Base-by-base conservation (phyloP, 176 grass and related monocot genomes). In the Oryza nivara region DNA sequence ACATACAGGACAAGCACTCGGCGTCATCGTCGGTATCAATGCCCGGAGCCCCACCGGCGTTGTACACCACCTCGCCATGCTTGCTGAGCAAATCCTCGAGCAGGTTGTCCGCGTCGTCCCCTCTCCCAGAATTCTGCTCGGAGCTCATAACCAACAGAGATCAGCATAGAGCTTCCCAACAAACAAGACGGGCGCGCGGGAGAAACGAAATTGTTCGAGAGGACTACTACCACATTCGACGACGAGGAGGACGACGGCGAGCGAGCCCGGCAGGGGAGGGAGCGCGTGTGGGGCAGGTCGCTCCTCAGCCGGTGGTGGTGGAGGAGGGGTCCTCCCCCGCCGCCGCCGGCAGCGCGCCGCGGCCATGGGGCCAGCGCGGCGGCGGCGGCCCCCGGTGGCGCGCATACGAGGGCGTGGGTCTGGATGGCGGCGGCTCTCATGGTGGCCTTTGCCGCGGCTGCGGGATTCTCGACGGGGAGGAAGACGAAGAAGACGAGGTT, bases 71-170 rank as follows among this genome's bases (percentile, higher is more conserved):
- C 88, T 96, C 91, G 49, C 96, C 96, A 51, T 99, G 89, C 82
- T 99, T 90, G 36, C 91, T 83, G 46, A 99, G 88, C 91, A 99
- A 91, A 86, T 96, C 91, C 46, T 99, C 96, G 70, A 99, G 86
- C 88, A 95, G 45, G 77, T 94, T 92, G 61, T 95, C 96, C 45
- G 84, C 84, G 46, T 92, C 91, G 6, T 82, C 87, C 41, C 75
- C 87, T 46, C 84, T 46, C 38, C 80, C 85, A 8, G 83, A 83
- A 63, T 86, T 90, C 92, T 89, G n/a, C 78, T 32, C 2, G 25
- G 35, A 58, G 41, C 8, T 20, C 73, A 56, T 35, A 60, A 20
- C 11, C 80, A 75, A 14, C 36, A 28, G 26, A 25, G 45, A 44
- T 63, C 20, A 63, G 19, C 5, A 7, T 20, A 63, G 20, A 10